These are phyloP conservation scores for Diaporthe helianthi DNA, from an alignment of 2,329 filamentous ascomycete species.

Conservation along the genomic window DNA sequence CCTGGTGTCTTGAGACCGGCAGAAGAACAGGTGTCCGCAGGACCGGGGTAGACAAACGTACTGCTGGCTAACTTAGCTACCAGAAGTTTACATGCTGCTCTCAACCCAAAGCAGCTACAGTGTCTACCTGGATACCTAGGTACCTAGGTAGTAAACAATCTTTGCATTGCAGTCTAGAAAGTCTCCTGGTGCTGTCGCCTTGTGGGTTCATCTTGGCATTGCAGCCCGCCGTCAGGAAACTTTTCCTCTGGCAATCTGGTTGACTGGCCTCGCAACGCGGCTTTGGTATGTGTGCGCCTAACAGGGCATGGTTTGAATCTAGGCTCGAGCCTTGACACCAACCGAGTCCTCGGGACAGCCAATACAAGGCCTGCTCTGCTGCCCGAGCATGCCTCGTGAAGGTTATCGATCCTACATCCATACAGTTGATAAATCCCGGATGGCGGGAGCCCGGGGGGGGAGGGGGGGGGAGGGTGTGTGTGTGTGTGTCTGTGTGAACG, in stretches of 20 bases:
- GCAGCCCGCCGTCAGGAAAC: constrained; percentile 3
- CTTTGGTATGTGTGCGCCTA: not conserved
- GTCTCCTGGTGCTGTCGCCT: not conserved
- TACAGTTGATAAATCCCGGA: not conserved
- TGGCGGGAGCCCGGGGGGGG: too few species aligned
- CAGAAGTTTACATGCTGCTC: not conserved
- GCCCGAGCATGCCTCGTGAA: not conserved
- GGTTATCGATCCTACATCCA: not conserved
- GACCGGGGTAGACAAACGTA: not conserved
- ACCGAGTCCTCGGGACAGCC: constrained; percentile 7
- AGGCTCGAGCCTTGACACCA: not conserved
- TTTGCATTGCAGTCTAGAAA: not conserved
- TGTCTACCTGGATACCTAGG: too few species aligned
- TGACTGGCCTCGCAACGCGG: not conserved
- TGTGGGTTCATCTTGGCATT: not conserved
- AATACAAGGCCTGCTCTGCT: not conserved
- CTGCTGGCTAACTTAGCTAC: not conserved
- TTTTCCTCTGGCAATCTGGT: constrained; percentile 8
- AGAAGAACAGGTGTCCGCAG: not conserved
- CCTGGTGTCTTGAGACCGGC: not conserved
- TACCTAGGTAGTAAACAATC: too few species aligned
- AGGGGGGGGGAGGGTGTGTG: too few species aligned
- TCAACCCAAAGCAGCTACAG: not conserved
- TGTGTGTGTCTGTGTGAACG: too few species aligned
- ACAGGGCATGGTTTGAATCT: not conserved